Conservation (phyloP, 148 eudicot species). For the Spergularia marina region DNA sequence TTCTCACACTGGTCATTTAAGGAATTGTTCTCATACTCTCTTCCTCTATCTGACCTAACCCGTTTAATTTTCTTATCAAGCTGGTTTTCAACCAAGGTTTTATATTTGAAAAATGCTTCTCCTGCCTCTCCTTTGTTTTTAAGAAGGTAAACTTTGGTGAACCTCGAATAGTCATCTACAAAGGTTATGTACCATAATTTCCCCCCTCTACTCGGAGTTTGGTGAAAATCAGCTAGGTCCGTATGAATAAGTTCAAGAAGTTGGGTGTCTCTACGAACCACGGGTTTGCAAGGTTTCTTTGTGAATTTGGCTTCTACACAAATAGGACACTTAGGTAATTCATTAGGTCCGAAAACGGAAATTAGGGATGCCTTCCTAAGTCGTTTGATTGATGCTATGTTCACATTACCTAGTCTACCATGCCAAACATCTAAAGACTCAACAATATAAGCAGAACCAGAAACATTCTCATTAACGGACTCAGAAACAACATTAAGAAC, state of each 20-base stretch:
- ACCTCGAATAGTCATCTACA: background rate
- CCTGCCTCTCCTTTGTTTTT: background rate
- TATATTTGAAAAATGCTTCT: background rate
- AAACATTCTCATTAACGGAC: background rate
- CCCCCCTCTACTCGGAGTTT: background rate
- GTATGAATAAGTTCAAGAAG: background rate
- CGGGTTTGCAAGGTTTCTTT: background rate
- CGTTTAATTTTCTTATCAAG: too few relatives aligned
- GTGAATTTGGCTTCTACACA: conserved; percentile 1
- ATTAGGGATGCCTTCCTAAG: background rate
- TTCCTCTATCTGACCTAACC: too few relatives aligned
- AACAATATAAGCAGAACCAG: conserved; percentile 9
- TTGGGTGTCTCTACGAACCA: background rate
- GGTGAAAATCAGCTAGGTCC: background rate
- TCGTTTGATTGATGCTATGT: background rate
- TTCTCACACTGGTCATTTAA: too few relatives aligned
- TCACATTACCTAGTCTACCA: background rate
- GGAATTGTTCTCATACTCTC: too few relatives aligned
- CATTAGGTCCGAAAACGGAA: background rate
- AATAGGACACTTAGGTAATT: background rate
- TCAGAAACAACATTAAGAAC: background rate
- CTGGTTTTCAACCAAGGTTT: too few relatives aligned
- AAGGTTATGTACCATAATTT: background rate
- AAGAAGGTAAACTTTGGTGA: background rate
- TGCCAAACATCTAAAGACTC: conserved; percentile 6